Evolutionary conservation across 2,329 filamentous ascomycete genomes (phyloP), one percentile per base, ranked within the genome.

Genomic region (Periconia sp.): DNA sequence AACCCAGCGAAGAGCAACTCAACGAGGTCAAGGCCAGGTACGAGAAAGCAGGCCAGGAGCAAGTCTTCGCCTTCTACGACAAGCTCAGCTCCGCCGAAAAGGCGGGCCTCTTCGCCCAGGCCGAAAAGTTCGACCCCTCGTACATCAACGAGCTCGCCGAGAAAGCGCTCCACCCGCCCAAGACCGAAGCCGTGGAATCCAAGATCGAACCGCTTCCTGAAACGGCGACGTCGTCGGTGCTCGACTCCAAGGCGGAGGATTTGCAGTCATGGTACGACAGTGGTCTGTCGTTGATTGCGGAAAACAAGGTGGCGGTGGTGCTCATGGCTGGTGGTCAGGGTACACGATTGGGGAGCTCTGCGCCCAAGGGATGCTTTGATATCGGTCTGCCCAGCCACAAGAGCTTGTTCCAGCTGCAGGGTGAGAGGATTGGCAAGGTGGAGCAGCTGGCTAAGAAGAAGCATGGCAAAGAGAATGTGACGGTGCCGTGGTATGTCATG

Each of bases 401-500:
- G 79, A 91, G 91, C 12, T 82, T 99, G 47, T 99, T 99, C 81
- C 92, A 97, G 78, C 88, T 99, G 59, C 94, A 99, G 74, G 94
- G 88, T 31, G 92, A 99, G 82, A 82, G 94, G 40, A 97, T 99
- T 66, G 80, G 80, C 63, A 95, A 91, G 77, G 75, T 95, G 7
- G 88, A 97, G 75, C 75, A 85, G 61, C 78, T 97, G 53, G 92
- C 92, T 30, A 80, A 84, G 59, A 84, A 87, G 70, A 84, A 86
- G 67, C 78, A 82, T 40, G 81, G 81, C 44, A 79, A 80, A 55
- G 67, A 63, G 34, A 77, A 74, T 48, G 77, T 76, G 35, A 77
- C 87, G 22, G 85, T 97, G 29, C 94, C 94, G 10, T 99, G 94
- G 94, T 99, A 99, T 75, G 90, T 99, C 72, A 99, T 99, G 94